phyloP scores from a whole-genome alignment of 768 basidiomycete species.

The Termitomyces sp. region DNA sequence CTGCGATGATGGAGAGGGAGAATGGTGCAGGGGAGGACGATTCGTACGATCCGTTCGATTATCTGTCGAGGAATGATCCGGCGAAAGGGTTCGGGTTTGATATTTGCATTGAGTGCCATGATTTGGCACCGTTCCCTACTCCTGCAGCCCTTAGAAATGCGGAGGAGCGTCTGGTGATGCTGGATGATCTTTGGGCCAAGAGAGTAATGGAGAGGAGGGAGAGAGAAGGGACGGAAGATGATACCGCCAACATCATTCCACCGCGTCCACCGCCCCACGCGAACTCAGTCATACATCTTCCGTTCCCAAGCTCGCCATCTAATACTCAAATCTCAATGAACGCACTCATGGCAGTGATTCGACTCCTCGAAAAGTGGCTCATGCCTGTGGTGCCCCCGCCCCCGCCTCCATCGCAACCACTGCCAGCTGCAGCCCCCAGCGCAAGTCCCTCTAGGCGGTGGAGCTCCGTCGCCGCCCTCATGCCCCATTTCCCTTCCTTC shows the following conservation, averaged over 20 bases:
- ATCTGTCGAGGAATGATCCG: constrained; percentile 40
- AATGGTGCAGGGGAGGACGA: neutral
- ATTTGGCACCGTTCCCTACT: constrained; percentile 74
- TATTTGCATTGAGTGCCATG: constrained; percentile 87
- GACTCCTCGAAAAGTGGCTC: constrained; percentile 67
- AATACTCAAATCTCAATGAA: constrained; percentile 54
- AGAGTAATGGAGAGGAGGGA: constrained; percentile 27
- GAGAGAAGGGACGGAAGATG: constrained; percentile 21
- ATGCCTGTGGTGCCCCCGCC: constrained; percentile 37
- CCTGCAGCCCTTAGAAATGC: constrained; percentile 64
- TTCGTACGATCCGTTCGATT: constrained; percentile 44
- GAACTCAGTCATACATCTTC: constrained; percentile 68
- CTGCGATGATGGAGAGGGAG: constrained; percentile 16
- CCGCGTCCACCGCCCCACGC: constrained; percentile 72
- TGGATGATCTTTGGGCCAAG: constrained; percentile 69
- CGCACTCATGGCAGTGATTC: constrained; percentile 59
- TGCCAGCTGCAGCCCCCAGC: neutral
- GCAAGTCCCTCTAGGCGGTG: constrained; percentile 30
- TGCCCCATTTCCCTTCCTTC: constrained; percentile 38
- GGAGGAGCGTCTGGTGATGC: constrained; percentile 67
- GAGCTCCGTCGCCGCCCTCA: constrained; percentile 42
- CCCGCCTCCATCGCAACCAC: constrained; percentile 11
- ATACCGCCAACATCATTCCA: constrained; percentile 27
- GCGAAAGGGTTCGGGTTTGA: constrained; percentile 67
- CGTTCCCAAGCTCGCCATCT: constrained; percentile 69